These are phyloP conservation scores for Hypomyces rosellus DNA, from an alignment of 2,329 filamentous ascomycete species.

Conservation along the genomic window DNA sequence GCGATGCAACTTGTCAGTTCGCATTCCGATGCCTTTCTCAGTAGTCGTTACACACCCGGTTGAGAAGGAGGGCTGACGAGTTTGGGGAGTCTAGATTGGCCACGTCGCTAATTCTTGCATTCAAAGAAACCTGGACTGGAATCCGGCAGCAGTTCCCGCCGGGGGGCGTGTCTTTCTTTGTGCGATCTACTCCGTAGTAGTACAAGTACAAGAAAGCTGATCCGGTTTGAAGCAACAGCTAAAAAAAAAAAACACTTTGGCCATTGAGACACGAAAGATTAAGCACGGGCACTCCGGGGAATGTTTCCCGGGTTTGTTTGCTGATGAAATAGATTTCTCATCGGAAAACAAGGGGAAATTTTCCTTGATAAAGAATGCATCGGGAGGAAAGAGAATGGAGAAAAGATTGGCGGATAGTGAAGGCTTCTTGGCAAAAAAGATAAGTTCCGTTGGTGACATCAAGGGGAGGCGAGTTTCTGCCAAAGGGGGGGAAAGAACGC, in stretches of 20 bases:
- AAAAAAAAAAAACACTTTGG: background rate
- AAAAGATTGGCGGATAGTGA: no score
- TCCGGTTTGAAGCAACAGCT: background rate
- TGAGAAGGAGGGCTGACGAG: no score
- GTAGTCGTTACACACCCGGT: no score
- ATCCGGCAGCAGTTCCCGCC: no score
- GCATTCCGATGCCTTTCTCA: no score
- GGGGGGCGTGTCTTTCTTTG: background rate
- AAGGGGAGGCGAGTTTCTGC: background rate
- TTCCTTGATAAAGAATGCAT: background rate
- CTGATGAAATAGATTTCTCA: no score
- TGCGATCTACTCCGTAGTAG: background rate
- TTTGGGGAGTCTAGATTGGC: no score
- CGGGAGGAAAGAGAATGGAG: no score
- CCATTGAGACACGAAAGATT: conserved; percentile 3
- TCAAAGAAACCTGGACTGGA: no score
- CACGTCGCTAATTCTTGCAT: no score
- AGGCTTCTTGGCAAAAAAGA: background rate
- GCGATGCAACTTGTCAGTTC: no score
- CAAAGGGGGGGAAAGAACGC: conserved; percentile 3
- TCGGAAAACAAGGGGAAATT: no score
- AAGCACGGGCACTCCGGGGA: conserved; percentile 1
- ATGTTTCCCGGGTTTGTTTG: background rate
- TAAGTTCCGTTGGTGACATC: conserved; percentile 1
- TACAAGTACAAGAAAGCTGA: background rate